Evolutionary conservation across 2,329 filamentous ascomycete genomes (phyloP), one percentile per base, ranked within the genome.

Genomic region (Ceratocystis huliohia): DNA sequence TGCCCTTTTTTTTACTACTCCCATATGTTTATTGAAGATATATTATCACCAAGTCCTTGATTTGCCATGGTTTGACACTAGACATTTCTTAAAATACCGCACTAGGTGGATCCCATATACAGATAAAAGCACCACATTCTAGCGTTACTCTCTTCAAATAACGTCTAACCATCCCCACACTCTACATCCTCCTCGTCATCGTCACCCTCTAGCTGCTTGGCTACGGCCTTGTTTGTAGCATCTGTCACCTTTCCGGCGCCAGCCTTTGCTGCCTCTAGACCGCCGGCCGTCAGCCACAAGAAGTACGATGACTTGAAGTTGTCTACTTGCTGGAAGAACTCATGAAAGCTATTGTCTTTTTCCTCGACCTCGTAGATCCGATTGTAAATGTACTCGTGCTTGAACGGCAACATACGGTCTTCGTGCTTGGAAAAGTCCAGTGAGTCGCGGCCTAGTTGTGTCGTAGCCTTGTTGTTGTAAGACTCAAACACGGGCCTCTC

Each of bases 301-400:
- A 91, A 91, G 73, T 85, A 85, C 71, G 86, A 83, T 10, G 82
- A 83, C 70, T 82, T 82, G 76, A 87, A 90, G 73, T 87, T 85
- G 73, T 92, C 88, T 68, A 91, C 82, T 75, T 91, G 88, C 73
- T 89, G 85, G 77, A 90, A 91, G 76, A 91, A 91, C 50, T 83
- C 81, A 71, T 88, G 85, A 75, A 91, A 91, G 17, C 87, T 89
- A 73, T 93, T 91, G 70, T 90, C 87, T 74, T 87, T 84, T 76
- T 94, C 89, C 75, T 97, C 94, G 64, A 96, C 88, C 30, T 88
- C 82, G 75, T 95, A 97, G 70, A 97, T 96, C 28, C 90, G 83
- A 72, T 89, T 84, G 74, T 99, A 99, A 68, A 99, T 97, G 74
- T 96, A 86, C 70, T 86, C 78, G 73, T 96, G 86, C 78, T 97